Conservation (phyloP, 129 eudicot genomes). For the Lonicera japonica region DNA sequence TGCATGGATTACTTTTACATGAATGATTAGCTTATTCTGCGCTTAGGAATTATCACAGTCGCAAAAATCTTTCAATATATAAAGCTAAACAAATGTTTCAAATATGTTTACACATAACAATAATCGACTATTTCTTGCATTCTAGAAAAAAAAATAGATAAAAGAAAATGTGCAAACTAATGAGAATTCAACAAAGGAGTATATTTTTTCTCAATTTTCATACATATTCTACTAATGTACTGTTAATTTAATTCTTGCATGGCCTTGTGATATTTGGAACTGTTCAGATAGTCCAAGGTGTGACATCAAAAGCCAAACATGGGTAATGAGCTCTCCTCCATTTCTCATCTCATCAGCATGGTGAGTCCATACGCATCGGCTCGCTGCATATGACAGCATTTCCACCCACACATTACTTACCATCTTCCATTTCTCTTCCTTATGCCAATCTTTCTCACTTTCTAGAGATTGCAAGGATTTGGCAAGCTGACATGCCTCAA, state of each 20-base stretch:
- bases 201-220: too few species aligned
- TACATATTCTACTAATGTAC: neutral
- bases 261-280: constrained; percentile 34
- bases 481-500: constrained; percentile 41
- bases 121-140: too few species aligned
- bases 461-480: constrained; percentile 14
- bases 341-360: constrained; percentile 44
- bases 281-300: constrained; percentile 35
- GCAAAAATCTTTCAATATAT: too few species aligned
- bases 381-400: constrained; percentile 36
- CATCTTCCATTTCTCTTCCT: constrained; percentile 20
- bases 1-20: too few species aligned
- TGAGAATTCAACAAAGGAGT: too few species aligned
- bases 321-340: constrained; percentile 37
- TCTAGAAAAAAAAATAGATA: too few species aligned
- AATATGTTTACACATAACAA: too few species aligned
- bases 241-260: constrained; percentile 30
- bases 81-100: too few species aligned
- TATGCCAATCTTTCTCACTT: neutral
- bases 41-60: too few species aligned
- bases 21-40: too few species aligned
- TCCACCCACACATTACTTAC: constrained; percentile 47
- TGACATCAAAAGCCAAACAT: constrained; percentile 43
- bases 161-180: too few species aligned
- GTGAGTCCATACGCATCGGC: constrained; percentile 33